phyloP scores from a whole-genome alignment of 129 eudicot species.

The Rutidosis leptorrhynchoides region DNA sequence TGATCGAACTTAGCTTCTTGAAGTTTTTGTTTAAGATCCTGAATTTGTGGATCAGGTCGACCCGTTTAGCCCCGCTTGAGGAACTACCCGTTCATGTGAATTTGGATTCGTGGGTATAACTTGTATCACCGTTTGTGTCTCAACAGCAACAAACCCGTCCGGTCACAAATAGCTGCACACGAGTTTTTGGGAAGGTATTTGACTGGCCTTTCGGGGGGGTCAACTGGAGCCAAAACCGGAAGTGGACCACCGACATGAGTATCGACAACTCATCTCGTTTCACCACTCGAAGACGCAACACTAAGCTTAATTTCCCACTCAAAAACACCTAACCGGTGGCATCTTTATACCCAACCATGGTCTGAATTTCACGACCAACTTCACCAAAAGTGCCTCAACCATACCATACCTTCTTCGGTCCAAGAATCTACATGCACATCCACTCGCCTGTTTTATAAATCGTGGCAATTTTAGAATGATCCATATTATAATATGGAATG shows the following conservation, averaged over 20 bases:
- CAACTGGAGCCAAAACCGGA: slow-evolving; percentile 66
- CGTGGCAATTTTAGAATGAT: background rate
- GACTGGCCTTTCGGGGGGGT: slow-evolving; percentile 71
- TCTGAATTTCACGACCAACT: slow-evolving; percentile 65
- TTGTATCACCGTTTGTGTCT: slow-evolving; percentile 97
- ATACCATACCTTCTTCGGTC: slow-evolving; percentile 63
- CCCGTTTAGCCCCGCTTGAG: slow-evolving; percentile 99
- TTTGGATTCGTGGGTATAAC: slow-evolving; percentile 96
- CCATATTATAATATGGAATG: background rate
- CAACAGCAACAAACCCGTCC: slow-evolving; percentile 85
- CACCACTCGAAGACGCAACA: slow-evolving; percentile 65
- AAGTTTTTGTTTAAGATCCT: slow-evolving; percentile 49
- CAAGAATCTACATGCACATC: slow-evolving; percentile 45
- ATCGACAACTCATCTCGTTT: slow-evolving; percentile 79
- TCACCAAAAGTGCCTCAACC: slow-evolving; percentile 64
- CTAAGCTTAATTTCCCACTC: slow-evolving; percentile 99
- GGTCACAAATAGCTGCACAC: slow-evolving; percentile 97
- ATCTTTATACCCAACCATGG: slow-evolving; percentile 72
- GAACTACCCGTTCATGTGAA: slow-evolving; percentile 92
- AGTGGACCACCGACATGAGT: slow-evolving; percentile 85
- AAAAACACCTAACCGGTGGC: slow-evolving; percentile 87
- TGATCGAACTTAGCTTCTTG: slow-evolving; percentile 37
- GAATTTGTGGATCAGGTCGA: slow-evolving; percentile 74
- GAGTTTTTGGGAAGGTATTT: slow-evolving; percentile 76
- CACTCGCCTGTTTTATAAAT: slow-evolving; percentile 47